Evolutionary conservation across 2,329 filamentous ascomycete species (phyloP), one percentile per base, ranked within the genome.

Genomic region (Hypoxylon sp.): DNA sequence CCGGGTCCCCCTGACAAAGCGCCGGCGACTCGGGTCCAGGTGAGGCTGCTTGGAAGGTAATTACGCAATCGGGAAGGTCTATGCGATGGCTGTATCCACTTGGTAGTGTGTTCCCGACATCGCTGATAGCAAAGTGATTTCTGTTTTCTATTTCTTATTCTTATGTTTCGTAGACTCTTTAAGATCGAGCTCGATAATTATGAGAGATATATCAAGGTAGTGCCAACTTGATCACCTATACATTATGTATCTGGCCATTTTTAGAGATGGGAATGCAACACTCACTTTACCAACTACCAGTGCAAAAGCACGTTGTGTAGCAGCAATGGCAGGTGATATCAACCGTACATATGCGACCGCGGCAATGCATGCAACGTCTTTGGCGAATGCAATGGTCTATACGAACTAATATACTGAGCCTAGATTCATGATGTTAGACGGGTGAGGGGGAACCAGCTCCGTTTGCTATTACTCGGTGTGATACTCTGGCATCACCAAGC

Each of bases 1-100:
- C 20, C 43, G 42, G 46, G 43, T 34, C 45, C 38, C 37, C 34
- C 44, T 25, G 50, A 29, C 46, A 42, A 54, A 54, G 35, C 30
- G 34, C 38, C 40, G 34, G 29, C 27, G 31, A 30, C 41, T 40
- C 44, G 45, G 54, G 40, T 47, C 45, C 36, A 51, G 46, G 46
- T 51, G 49, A 53, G 9, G 9, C n/a, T n/a, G 21, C 21, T 5
- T 25, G 21, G 9, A 25, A 35, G 49, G 49, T 16, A 41, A 49
- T 53, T 59, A 32, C 50, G 20, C 26, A 37, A 62, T 59, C 13
- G 8, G 57, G 60, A 59, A 62, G 41, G 57, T 62, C 45, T 32
- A 60, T 46, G 55, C 53, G 55, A 45, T n/a, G n/a, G n/a, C 16
- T 12, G 21, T 49, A 48, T 44, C 44, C 43, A 52, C 47, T 46